Conservation (phyloP, 352 stramenopile genomes). For the Phytophthora idaei region DNA sequence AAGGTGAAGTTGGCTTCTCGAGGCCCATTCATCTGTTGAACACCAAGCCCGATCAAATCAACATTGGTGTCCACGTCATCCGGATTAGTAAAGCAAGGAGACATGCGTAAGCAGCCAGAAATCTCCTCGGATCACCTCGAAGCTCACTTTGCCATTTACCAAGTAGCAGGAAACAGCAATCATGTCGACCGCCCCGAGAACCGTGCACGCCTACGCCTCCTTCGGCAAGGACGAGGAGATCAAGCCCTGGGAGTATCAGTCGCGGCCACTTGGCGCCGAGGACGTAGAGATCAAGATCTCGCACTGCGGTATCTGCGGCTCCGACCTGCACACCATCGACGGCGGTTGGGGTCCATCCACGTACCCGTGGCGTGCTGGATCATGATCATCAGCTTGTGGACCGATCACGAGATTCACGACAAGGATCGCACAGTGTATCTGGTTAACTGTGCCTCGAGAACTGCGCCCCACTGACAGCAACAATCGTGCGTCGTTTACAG, state of each 20-base stretch:
- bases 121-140: neutral
- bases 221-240: conserved; percentile 33
- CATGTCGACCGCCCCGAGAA: conserved; percentile 29
- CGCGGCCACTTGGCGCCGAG: conserved; percentile 9
- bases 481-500: no score
- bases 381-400: no score
- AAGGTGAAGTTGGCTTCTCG: no score
- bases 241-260: conserved; percentile 44
- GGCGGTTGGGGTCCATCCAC: conserved; percentile 24
- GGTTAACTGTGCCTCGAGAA: no score
- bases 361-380: conserved; percentile 25
- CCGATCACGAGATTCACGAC: no score
- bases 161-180: conserved; percentile 1
- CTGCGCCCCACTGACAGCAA: no score
- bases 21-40: no score
- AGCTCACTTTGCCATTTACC: conserved; percentile 1
- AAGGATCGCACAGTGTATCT: no score
- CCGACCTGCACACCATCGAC: neutral
- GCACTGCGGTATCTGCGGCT: conserved; percentile 2
- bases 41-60: no score
- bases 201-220: conserved; percentile 35
- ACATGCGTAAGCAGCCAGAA: neutral
- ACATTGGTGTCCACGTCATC: neutral
- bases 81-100: neutral
- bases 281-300: conserved; percentile 6